A percentile compares a stretch with the other conserved stretches of the same genome.
phyloP scores from a whole-genome alignment of 805 yeast genomes.

The Saccharomyces mikatae region DNA sequence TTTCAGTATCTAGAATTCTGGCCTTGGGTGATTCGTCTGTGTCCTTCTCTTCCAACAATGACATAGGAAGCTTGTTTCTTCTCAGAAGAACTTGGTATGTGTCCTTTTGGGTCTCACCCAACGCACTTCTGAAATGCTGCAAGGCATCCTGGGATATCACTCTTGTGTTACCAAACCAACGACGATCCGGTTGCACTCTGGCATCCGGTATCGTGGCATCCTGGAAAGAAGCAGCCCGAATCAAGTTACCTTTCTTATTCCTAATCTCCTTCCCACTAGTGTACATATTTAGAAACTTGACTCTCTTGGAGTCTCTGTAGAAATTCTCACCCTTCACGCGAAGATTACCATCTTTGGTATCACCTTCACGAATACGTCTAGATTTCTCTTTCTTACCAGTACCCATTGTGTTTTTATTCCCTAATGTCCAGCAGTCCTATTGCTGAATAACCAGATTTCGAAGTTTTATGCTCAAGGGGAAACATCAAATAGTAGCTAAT shows the following conservation, averaged over 20 bases:
- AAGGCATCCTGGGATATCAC: constrained; percentile 96
- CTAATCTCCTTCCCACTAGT: constrained; percentile 83
- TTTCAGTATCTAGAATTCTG: constrained; percentile 81
- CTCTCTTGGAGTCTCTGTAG: constrained; percentile 88
- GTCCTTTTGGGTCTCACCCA: constrained; percentile 78
- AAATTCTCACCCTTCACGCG: constrained; percentile 96
- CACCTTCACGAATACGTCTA: constrained; percentile 78
- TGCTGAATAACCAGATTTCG: not conserved
- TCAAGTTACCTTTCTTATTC: constrained; percentile 79
- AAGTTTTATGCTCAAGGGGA: not conserved
- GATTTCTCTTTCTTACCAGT: constrained; percentile 84
- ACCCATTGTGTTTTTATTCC: constrained; percentile 56
- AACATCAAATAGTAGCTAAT: not conserved
- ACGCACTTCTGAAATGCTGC: constrained; percentile 86
- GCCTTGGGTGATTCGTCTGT: constrained; percentile 67
- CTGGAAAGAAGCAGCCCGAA: constrained; percentile 82
- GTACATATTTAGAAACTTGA: constrained; percentile 85
- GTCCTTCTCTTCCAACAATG: constrained; percentile 81
- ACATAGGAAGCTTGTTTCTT: constrained; percentile 92
- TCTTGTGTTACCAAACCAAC: constrained; percentile 97
- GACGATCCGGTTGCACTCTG: constrained; percentile 88
- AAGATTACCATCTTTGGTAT: constrained; percentile 78
- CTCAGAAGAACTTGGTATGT: constrained; percentile 78
- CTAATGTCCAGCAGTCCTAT: not conserved
- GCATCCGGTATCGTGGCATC: constrained; percentile 83